Base-by-base conservation (phyloP, 768 basidiomycete species). In the Podaxis sp. region DNA sequence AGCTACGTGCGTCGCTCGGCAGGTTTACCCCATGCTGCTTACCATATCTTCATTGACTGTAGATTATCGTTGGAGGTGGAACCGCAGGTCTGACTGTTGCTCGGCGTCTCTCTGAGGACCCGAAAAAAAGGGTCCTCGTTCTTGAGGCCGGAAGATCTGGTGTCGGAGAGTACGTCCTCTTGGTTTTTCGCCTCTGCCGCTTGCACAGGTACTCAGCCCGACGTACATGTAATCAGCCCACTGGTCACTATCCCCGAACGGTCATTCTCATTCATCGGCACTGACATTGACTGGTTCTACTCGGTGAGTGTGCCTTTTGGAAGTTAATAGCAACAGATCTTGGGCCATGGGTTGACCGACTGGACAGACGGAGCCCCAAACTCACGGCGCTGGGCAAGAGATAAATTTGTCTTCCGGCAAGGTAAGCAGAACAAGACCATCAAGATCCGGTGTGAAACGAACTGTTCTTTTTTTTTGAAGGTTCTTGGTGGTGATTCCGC, bases 401-500 rank as follows among this genome's bases (percentile, higher is more conserved):
- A 63, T 87, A 48, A 61, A 74, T 2, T 87, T 87, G 82, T 83
- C 87, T 3, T 77, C 82, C 32, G 89, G 89, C 28, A 86, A 84
- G 69, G 82, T 86, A 52, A 21, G 59, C 13, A 28, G 18, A 14
- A 47, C 14, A 11, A n/a, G 14, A 48, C 14, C 9, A 13, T 21
- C 27, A n/a, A 35, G 51, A 37, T 13, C 21, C 4, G 16, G 21
- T 55, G 21, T 28, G 44, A 40, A 40, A 50, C 46, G 28, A 25
- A 53, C 18, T 23, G 21, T 36, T 57, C 42, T 14, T 28, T 7
- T 28, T 7, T 44, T 37, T 23, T n/a, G 16, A 50, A 88, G 76
- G 76, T 86, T 40, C 77, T 91, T 23, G 88, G 89, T 61, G 88
- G 89, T 5, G 86, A 82, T 1, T 79, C 84, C 36, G 86, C 88